phyloP scores from a whole-genome alignment of 345 rosid genomes.

The Litchi chinensis region DNA sequence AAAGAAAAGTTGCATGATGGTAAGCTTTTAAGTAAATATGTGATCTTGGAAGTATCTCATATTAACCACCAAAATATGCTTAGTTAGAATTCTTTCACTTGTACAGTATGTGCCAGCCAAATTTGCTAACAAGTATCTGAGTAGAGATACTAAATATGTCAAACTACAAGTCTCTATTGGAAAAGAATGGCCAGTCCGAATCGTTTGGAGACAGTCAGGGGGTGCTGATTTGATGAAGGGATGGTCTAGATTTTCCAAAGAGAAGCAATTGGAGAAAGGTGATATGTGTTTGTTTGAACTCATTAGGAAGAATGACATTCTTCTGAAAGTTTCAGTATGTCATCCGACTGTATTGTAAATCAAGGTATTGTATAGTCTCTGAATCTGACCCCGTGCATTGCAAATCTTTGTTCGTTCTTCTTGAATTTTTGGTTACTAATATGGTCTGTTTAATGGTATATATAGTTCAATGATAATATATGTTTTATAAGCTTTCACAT shows the following conservation, averaged over 20 bases:
- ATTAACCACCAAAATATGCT: not conserved
- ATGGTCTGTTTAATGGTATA: too few relatives aligned
- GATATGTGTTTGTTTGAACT: not conserved
- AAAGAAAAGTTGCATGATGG: not conserved
- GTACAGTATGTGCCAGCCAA: slow-evolving; percentile 54
- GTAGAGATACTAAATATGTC: slow-evolving; percentile 10
- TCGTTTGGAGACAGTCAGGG: not conserved
- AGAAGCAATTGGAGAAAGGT: not conserved
- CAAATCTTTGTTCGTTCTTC: not conserved
- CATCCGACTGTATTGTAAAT: not conserved
- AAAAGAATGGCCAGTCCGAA: slow-evolving; percentile 5
- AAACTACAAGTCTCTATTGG: slow-evolving; percentile 32
- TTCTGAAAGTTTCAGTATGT: not conserved
- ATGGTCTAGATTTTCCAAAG: not conserved
- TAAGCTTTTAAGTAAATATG: not conserved
- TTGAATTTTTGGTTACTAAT: too few relatives aligned
- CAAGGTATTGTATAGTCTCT: not conserved
- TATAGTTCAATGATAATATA: too few relatives aligned
- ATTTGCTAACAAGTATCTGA: slow-evolving; percentile 51
- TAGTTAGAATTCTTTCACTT: not conserved
- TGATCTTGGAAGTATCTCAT: not conserved
- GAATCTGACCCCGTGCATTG: not conserved
- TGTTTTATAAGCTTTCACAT: too few relatives aligned
- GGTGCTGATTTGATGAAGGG: not conserved
- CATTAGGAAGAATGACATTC: not conserved